phyloP scores from a whole-genome alignment of 345 rosid genomes.

The Atalantia buxifolia region DNA sequence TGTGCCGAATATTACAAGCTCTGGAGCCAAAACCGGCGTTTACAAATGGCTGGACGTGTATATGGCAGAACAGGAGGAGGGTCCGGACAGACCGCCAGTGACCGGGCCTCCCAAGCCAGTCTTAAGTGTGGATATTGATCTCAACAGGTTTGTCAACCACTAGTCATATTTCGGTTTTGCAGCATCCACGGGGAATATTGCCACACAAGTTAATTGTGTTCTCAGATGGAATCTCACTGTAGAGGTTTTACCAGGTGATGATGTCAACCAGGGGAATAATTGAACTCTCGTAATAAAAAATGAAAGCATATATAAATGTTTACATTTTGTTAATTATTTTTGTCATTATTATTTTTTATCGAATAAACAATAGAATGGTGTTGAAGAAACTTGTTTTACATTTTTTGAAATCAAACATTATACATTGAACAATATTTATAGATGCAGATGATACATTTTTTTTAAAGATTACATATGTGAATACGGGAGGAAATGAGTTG shows the following conservation, averaged over 20 bases:
- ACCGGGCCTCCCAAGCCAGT: slow-evolving; percentile 29
- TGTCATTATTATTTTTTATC: no score
- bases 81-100: not conserved
- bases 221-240: slow-evolving; percentile 54
- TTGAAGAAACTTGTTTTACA: no score
- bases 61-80: slow-evolving; percentile 27
- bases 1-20: slow-evolving; percentile 23
- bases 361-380: no score
- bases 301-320: no score
- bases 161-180: slow-evolving; percentile 54
- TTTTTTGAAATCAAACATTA: no score
- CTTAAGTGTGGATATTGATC: slow-evolving; percentile 33
- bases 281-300: no score
- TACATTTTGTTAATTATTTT: no score
- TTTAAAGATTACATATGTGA: no score
- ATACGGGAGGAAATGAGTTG: no score
- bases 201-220: slow-evolving; percentile 43
- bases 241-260: slow-evolving; percentile 23
- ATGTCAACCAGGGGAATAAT: no score
- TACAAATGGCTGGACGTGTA: slow-evolving; percentile 31
- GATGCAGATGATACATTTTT: no score
- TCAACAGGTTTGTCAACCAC: slow-evolving; percentile 27
- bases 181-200: slow-evolving; percentile 41
- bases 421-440: no score
- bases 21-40: slow-evolving; percentile 49